Evolutionary conservation across 805 yeast genomes (phyloP), one percentile per base, ranked within the genome.

Genomic region (Komagataella kurtzmanii): DNA sequence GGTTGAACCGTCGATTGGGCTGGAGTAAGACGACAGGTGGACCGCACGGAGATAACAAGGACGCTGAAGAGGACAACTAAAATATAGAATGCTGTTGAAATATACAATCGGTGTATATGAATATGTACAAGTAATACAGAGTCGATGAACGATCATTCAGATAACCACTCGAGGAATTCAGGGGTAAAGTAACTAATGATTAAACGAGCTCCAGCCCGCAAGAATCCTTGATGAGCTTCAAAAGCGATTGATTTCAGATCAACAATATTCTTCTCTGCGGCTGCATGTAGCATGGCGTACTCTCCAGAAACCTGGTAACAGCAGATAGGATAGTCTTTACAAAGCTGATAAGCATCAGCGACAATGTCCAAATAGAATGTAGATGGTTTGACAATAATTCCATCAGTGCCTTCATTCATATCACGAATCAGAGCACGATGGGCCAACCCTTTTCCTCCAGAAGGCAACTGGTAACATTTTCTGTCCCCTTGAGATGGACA

Each of bases 251-350:
- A 67, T 68, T 87, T 84, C 67, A 93, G 76, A 65, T 91, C 97
- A 54, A 84, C 86, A 54, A 90, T 77, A 44, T 95, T 95, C 74
- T 89, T 89, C 61, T 89, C 97, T 30, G 97, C 97, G 51, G 97
- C 98, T 6, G 99, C 99, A 63, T 90, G 96, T 56, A 93, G 68
- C 99, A 93, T 93, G 36, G 98, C 97, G 63, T 79, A 93, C 69
- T 93, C 99, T 45, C 99, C 99, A 64, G 91, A 81, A 21, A 93
- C 99, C 67, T 93, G 99, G 68, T 93, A 93, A 24, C 95, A 90
- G 61, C 96, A 88, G 51, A 93, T 72, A 24, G 99, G 99, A 59
- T 85, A 79, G 64, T 93, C 93, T 50, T 71, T 67, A 62, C 96
- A 87, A 51, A 90, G 74, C 60, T 78, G 81, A 44, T 90, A 73